phyloP scores from a whole-genome alignment of 1,284 basidiomycete genomes.

The Moesziomyces antarcticus region DNA sequence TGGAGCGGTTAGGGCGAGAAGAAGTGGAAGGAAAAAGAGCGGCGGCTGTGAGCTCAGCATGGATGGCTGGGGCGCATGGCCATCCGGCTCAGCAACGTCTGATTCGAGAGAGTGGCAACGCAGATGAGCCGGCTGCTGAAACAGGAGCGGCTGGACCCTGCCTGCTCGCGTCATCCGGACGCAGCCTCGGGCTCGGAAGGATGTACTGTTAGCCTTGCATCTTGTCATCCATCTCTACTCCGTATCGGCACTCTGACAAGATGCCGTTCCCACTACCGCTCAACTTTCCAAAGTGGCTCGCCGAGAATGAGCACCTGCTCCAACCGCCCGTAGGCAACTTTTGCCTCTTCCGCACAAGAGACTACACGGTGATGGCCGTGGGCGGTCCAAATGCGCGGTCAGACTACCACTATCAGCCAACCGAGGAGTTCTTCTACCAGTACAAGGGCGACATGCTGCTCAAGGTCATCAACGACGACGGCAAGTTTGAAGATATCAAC shows the following conservation, averaged over 20 bases:
- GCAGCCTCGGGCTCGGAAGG: no score
- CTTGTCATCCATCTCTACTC: neutral
- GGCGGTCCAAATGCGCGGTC: constrained; percentile 64
- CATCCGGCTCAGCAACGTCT: neutral
- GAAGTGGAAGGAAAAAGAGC: neutral
- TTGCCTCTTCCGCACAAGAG: constrained; percentile 58
- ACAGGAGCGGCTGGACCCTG: neutral
- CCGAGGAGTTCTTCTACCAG: constrained; percentile 67
- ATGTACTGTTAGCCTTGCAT: no score
- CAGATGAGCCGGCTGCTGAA: neutral
- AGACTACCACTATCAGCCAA: constrained; percentile 64
- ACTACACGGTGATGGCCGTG: constrained; percentile 67
- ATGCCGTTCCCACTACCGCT: constrained; percentile 61
- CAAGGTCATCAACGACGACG: constrained; percentile 82
- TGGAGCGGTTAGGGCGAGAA: neutral
- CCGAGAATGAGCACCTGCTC: constrained; percentile 63
- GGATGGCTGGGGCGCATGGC: no score
- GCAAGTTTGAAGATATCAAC: constrained; percentile 84
- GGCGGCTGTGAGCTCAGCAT: no score
- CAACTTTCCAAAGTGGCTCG: constrained; percentile 68
- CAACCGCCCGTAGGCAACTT: constrained; percentile 68
- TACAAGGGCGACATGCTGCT: constrained; percentile 78
- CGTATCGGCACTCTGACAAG: neutral
- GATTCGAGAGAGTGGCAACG: neutral
- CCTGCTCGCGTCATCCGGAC: neutral